Base-by-base conservation (phyloP, 2,329 filamentous ascomycete species). In the Aureobasidium zeae region DNA sequence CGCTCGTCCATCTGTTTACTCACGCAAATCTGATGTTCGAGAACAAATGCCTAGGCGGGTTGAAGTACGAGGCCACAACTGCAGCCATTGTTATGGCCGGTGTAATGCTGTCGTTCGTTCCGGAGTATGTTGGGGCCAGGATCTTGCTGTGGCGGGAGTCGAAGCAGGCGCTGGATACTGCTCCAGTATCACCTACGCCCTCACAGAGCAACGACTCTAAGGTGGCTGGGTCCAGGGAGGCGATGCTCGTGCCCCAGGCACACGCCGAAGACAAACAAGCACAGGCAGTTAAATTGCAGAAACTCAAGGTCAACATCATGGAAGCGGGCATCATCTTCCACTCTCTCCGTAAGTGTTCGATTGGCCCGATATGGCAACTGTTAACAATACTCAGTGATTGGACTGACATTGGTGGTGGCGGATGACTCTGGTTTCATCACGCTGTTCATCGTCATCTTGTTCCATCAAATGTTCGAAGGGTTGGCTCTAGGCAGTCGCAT, bases 381-480 rank as follows among this genome's bases (percentile, higher is more conserved):
- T 19, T 47, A 13, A 41, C 21, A 31, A 21, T n/a, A 15, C 9
- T 33, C 24, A 77, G 74, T 82, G 6, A 78, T 83, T 26, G 76
- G 77, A 16, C 59, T 82, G 25, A 79, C 77, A 0, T 68, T 81
- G 2, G 74, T 72, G 5, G 69, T 73, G 1, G 64, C 69, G 0
- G 66, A 66, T 2, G 69, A 74, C 53, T 67, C 63, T 3, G 70
- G 65, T 53, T 73, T 73, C 57, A 63, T 65, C 29, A 72, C 70
- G 0, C 62, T 74, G 2, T 66, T 73, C 50, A 60, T 69, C 32
- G 82, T 86, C 43, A 83, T 87, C 46, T 63, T 86, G 45, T 86
- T 86, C 64, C 83, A 86, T 56, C 83, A 86, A 55, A 77, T 83
- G 66, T 85, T 88, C 53, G 82, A 86, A 57, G 83, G 83, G 3